Conservation (phyloP, 495 filamentous ascomycete genomes). For the Podospora bellae-mahoneyi region DNA sequence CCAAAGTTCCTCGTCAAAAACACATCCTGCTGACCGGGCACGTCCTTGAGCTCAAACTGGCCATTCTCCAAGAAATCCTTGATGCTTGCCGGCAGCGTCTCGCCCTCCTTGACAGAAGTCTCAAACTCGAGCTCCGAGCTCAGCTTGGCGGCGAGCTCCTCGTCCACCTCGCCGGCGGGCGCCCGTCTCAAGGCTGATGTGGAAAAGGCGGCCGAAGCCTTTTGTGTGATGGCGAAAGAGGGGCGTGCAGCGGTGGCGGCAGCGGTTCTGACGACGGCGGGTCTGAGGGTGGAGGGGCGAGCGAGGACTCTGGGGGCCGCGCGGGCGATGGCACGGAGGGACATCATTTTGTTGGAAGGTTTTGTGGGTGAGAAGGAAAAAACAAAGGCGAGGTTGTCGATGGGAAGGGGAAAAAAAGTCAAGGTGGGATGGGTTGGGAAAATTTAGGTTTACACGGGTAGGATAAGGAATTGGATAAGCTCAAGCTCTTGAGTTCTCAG, state of each 20-base stretch:
- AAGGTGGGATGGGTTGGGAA: conserved; percentile 8
- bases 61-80: conserved; percentile 71
- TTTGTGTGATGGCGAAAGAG: conserved; percentile 45
- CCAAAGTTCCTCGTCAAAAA: conserved; percentile 75
- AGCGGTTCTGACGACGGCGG: conserved; percentile 30
- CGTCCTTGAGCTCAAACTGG: conserved; percentile 71
- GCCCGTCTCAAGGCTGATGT: conserved; percentile 58
- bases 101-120: conserved; percentile 53
- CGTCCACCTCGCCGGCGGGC: conserved; percentile 52
- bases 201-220: conserved; percentile 69
- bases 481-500: not conserved
- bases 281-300: conserved; percentile 55
- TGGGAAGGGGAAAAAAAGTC: conserved; percentile 1
- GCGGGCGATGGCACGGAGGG: conserved; percentile 67
- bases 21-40: conserved; percentile 81
- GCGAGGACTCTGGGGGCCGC: conserved; percentile 65
- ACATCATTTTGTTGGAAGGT: conserved; percentile 60
- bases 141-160: conserved; percentile 75
- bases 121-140: conserved; percentile 71
- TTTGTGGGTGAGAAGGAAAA: not conserved
- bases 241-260: conserved; percentile 19
- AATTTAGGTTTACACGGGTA: not conserved
- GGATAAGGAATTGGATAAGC: conserved; percentile 1
- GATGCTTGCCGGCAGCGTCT: conserved; percentile 58
- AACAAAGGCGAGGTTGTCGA: no score